Conservation (phyloP, 306 rosid genomes). For the Lotus japonicus region DNA sequence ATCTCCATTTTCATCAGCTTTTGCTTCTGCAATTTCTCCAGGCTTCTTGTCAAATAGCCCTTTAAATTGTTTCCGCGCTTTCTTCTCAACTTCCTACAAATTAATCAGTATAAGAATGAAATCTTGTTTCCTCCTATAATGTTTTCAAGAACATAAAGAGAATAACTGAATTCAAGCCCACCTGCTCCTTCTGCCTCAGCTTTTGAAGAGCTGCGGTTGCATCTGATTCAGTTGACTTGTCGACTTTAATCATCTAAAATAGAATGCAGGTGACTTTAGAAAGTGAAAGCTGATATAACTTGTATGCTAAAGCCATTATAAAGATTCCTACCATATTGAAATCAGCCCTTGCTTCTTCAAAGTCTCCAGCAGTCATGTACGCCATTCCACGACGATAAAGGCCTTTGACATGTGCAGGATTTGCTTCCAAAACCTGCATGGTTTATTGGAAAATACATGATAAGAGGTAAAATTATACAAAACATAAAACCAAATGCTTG, state of each 20-base stretch:
- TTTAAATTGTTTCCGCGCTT: constrained; percentile 75
- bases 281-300: background rate
- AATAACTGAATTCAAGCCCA: constrained; percentile 20
- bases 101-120: background rate
- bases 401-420: constrained; percentile 84
- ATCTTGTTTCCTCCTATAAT: background rate
- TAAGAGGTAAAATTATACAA: background rate
- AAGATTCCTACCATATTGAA: constrained; percentile 55
- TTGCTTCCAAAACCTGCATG: constrained; percentile 79
- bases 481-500: no score
- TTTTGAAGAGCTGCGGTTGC: constrained; percentile 81
- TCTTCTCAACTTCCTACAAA: constrained; percentile 68
- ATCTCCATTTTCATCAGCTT: constrained; percentile 34
- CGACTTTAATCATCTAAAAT: constrained; percentile 70
- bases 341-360: constrained; percentile 82
- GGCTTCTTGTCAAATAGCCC: constrained; percentile 95
- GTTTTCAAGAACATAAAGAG: background rate
- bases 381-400: constrained; percentile 99
- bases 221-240: constrained; percentile 72
- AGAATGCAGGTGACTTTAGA: constrained; percentile 12
- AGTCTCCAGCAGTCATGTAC: constrained; percentile 75
- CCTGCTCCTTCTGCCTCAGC: constrained; percentile 80
- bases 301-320: background rate
- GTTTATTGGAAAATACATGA: constrained; percentile 18
- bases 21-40: constrained; percentile 71